These are phyloP conservation scores for Paracorniculantispora psalliotae DNA, from an alignment of 2,329 filamentous ascomycete species.

Conservation along the genomic window DNA sequence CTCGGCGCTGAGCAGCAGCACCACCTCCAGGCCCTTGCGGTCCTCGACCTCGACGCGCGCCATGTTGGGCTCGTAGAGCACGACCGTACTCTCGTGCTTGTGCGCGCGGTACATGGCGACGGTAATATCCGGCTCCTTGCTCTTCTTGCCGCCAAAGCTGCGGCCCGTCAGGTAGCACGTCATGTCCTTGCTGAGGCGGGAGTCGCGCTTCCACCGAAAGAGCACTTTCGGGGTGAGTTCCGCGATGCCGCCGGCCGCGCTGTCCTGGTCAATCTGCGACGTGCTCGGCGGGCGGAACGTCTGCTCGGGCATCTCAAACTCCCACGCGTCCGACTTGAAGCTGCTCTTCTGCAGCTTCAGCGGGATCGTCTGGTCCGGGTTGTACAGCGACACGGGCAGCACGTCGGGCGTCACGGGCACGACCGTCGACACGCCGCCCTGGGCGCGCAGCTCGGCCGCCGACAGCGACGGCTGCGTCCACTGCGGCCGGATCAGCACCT, in stretches of 20 bases:
- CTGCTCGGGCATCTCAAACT: conserved; percentile 85
- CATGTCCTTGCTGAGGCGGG: conserved; percentile 79
- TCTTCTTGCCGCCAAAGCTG: conserved; percentile 69
- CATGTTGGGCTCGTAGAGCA: conserved; percentile 90
- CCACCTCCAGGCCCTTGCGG: conserved; percentile 84
- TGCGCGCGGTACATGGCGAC: conserved; percentile 78
- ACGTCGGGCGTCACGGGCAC: conserved; percentile 68
- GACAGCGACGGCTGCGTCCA: conserved; percentile 82
- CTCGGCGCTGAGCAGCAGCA: conserved; percentile 60
- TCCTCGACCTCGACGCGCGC: conserved; percentile 89
- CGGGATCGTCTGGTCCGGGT: conserved; percentile 77
- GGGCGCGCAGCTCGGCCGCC: conserved; percentile 70
- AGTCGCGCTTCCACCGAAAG: conserved; percentile 87
- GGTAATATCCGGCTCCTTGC: conserved; percentile 90
- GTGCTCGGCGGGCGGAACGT: conserved; percentile 77
- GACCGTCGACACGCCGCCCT: conserved; percentile 58
- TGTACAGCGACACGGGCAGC: conserved; percentile 87
- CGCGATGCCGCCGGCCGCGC: conserved; percentile 33
- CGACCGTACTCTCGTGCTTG: conserved; percentile 61
- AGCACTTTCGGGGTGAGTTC: conserved; percentile 66
- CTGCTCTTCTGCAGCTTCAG: conserved; percentile 68
- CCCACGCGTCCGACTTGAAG: conserved; percentile 75
- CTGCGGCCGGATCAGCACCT: conserved; percentile 77
- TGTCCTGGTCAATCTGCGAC: conserved; percentile 71
- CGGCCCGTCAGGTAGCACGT: conserved; percentile 83